phyloP scores from a whole-genome alignment of 78 protist species.

The Planoprotostelium fungivorum region DNA sequence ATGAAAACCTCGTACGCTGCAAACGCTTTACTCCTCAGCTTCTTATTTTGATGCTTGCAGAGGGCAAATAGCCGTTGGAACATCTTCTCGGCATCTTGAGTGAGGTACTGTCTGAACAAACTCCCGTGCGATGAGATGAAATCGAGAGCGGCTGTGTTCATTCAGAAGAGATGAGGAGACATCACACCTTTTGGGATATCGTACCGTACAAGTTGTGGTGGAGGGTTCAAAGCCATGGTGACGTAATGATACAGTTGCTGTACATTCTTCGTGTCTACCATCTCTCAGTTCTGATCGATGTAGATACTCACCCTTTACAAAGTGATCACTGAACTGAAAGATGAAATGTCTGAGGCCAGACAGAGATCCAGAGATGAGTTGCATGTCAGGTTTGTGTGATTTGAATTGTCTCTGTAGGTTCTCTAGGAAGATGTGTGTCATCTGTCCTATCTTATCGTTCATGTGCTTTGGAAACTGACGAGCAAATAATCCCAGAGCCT shows the following conservation, averaged over 20 bases:
- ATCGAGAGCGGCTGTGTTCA: slow-evolving; percentile 18
- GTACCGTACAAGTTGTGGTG: slow-evolving; percentile 14
- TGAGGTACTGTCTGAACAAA: slow-evolving; percentile 42
- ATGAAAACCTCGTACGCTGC: slow-evolving; percentile 44
- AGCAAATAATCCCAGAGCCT: slow-evolving; percentile 33
- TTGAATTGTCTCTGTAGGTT: slow-evolving; percentile 31
- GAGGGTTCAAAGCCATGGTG: slow-evolving; percentile 26
- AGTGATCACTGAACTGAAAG: slow-evolving; percentile 31
- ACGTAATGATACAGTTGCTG: slow-evolving; percentile 33
- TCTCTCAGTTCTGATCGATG: not conserved
- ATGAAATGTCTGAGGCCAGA: slow-evolving; percentile 14
- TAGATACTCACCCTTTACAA: slow-evolving; percentile 7
- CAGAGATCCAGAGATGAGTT: slow-evolving; percentile 9
- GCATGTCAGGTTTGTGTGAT: slow-evolving; percentile 27
- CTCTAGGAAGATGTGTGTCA: slow-evolving; percentile 32
- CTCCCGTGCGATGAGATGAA: slow-evolving; percentile 27
- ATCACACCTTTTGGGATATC: slow-evolving; percentile 42
- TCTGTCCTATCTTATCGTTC: slow-evolving; percentile 23
- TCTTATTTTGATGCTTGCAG: slow-evolving; percentile 53
- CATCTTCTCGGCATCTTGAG: slow-evolving; percentile 40
- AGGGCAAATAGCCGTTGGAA: slow-evolving; percentile 14
- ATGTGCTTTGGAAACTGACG: slow-evolving; percentile 19
- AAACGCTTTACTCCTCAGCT: slow-evolving; percentile 47
- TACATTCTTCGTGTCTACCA: slow-evolving; percentile 25
- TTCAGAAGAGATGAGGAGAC: not conserved